Percentiles rank a stretch among this genome's conserved stretches.
Conservation (phyloP, 2,329 filamentous ascomycete species). For the Pestalotiopsis sp. region DNA sequence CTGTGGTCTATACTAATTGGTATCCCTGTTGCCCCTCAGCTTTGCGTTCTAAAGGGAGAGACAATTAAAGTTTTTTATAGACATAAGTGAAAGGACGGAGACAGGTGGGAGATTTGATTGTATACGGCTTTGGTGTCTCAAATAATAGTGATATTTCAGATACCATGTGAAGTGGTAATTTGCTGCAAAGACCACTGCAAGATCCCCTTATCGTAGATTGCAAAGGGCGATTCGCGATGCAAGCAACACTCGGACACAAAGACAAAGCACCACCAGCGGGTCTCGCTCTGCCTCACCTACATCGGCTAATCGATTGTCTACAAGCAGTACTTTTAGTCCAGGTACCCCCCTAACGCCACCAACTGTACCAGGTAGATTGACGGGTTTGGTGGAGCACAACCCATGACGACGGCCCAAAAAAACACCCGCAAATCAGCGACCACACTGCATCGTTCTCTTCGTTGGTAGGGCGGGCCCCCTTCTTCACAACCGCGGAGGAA, state of each 20-base stretch:
- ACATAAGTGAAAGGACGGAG: not conserved
- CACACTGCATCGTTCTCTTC: not conserved
- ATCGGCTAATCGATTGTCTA: not conserved
- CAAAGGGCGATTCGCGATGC: not conserved
- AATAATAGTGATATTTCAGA: not conserved
- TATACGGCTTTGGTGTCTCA: not conserved
- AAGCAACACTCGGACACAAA: not conserved
- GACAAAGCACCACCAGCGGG: not conserved
- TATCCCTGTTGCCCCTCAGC: not conserved
- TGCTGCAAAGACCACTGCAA: not conserved
- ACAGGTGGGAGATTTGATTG: not conserved
- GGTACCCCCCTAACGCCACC: not conserved
- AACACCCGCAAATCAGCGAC: not conserved
- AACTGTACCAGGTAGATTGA: not conserved
- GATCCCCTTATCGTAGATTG: not conserved
- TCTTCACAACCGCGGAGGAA: conserved; percentile 1
- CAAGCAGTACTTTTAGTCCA: not conserved
- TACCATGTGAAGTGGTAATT: not conserved
- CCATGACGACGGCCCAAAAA: not conserved
- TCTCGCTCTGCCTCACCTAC: not conserved
- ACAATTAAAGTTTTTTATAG: not conserved
- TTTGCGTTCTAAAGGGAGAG: not conserved
- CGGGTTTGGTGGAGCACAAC: not conserved
- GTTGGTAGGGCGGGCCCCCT: not conserved
- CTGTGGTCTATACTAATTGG: not conserved